Conservation (phyloP, 352 stramenopile genomes). For the Phytophthora sp. region DNA sequence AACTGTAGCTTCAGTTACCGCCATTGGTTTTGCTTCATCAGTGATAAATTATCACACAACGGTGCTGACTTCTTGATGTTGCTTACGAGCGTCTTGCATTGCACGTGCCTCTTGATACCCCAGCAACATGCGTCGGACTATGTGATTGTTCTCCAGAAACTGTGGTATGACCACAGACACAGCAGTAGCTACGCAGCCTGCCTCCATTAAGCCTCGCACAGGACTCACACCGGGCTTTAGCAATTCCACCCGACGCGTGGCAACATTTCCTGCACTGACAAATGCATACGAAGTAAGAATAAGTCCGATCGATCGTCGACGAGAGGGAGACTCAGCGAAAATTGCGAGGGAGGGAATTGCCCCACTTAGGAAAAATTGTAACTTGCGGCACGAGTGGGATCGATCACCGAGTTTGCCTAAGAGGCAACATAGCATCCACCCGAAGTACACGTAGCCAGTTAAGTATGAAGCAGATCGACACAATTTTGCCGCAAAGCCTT, state of each 20-base stretch:
- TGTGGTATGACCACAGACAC: slow-evolving; percentile 40
- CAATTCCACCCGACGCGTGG: slow-evolving; percentile 29
- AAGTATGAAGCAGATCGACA: slow-evolving; percentile 4
- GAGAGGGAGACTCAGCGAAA: slow-evolving; percentile 48
- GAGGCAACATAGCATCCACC: slow-evolving; percentile 7
- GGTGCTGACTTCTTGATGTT: too few species aligned
- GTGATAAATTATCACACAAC: too few species aligned
- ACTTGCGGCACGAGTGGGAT: slow-evolving; percentile 17
- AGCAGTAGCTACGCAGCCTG: slow-evolving; percentile 30
- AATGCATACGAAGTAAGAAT: slow-evolving; percentile 66
- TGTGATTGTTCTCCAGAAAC: slow-evolving; percentile 24
- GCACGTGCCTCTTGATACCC: slow-evolving; percentile 10
- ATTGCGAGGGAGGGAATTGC: slow-evolving; percentile 49
- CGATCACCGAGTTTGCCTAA: slow-evolving; percentile 13
- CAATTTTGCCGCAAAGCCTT: slow-evolving; percentile 10
- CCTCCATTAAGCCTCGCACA: slow-evolving; percentile 37
- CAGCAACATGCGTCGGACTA: slow-evolving; percentile 35
- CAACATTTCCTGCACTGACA: slow-evolving; percentile 49
- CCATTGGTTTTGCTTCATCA: too few species aligned
- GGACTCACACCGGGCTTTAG: slow-evolving; percentile 28
- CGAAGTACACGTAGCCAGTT: slow-evolving; percentile 15
- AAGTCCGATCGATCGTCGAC: slow-evolving; percentile 53
- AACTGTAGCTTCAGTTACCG: too few species aligned
- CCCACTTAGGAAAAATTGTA: slow-evolving; percentile 55
- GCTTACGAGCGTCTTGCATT: background rate